These are phyloP conservation scores for Seiridium cupressi DNA, from an alignment of 2,329 filamentous ascomycete genomes.

Conservation along the genomic window DNA sequence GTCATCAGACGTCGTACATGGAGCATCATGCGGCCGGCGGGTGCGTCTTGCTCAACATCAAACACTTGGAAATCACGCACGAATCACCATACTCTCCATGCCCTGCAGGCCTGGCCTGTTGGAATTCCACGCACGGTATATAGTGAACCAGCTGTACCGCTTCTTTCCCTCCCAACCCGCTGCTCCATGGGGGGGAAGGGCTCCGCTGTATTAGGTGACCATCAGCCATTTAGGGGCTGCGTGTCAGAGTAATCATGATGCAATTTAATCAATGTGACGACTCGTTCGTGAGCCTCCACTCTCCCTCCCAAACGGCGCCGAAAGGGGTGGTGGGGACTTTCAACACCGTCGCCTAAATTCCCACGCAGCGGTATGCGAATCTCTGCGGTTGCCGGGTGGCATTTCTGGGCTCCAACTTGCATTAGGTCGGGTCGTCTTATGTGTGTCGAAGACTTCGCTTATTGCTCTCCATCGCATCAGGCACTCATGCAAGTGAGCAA, in stretches of 20 bases:
- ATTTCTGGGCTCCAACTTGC: neutral
- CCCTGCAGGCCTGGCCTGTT: no score
- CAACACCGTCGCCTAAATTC: neutral
- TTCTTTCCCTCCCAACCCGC: neutral
- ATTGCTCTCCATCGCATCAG: neutral
- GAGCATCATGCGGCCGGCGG: neutral
- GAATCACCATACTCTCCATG: no score
- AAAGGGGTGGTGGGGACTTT: neutral
- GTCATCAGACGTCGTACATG: slow-evolving; percentile 7
- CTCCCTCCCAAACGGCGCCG: neutral
- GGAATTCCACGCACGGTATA: no score
- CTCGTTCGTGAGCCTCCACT: slow-evolving; percentile 5
- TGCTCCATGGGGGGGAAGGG: neutral
- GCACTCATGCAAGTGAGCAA: neutral
- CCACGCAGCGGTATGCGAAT: slow-evolving; percentile 1
- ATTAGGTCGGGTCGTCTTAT: neutral
- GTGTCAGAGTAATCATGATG: slow-evolving; percentile 1
- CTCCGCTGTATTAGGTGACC: slow-evolving; percentile 2
- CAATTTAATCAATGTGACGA: slow-evolving; percentile 4
- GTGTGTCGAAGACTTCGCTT: neutral
- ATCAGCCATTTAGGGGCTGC: neutral
- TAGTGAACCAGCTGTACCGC: neutral
- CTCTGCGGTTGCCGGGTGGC: neutral
- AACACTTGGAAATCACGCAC: no score
- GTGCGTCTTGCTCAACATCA: no score